Conservation (phyloP, 805 yeast genomes). For the Starmerella riodocensis region DNA sequence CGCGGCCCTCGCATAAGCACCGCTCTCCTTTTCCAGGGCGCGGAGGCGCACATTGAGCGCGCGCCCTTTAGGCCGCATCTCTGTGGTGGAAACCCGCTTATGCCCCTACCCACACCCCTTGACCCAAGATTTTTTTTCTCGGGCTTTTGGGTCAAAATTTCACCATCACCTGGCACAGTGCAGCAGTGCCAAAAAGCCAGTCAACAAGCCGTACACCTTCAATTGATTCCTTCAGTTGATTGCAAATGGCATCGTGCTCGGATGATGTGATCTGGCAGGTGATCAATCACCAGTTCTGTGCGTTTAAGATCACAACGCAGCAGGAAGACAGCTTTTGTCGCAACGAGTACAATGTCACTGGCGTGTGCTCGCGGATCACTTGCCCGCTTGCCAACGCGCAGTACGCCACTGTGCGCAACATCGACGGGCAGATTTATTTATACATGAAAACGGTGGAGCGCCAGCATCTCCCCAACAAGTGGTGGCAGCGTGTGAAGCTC, state of each 20-base stretch:
- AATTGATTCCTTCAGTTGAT: background rate
- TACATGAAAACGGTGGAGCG: slow-evolving; percentile 98
- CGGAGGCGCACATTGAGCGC: too few relatives aligned
- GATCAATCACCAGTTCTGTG: slow-evolving; percentile 87
- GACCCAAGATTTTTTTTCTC: too few relatives aligned
- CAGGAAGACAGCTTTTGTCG: slow-evolving; percentile 83
- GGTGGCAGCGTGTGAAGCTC: slow-evolving; percentile 90
- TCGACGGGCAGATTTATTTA: slow-evolving; percentile 27
- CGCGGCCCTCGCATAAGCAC: too few relatives aligned
- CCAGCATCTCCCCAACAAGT: slow-evolving; percentile 83
- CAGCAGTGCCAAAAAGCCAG: too few relatives aligned
- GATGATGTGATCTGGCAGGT: slow-evolving; percentile 95
- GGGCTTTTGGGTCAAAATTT: background rate
- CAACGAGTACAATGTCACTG: slow-evolving; percentile 91
- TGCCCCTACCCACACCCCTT: too few relatives aligned
- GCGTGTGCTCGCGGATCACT: slow-evolving; percentile 82
- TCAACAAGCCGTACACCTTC: background rate
- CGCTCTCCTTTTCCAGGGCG: too few relatives aligned
- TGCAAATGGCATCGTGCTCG: slow-evolving; percentile 28
- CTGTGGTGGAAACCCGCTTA: too few relatives aligned
- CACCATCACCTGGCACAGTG: background rate
- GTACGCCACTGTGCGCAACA: slow-evolving; percentile 29
- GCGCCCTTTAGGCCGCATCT: too few relatives aligned
- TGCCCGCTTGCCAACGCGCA: slow-evolving; percentile 80
- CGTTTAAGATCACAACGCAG: slow-evolving; percentile 80